These are phyloP conservation scores for Cladophialophora psammophila DNA, from an alignment of 2,329 filamentous ascomycete genomes.

Conservation along the genomic window DNA sequence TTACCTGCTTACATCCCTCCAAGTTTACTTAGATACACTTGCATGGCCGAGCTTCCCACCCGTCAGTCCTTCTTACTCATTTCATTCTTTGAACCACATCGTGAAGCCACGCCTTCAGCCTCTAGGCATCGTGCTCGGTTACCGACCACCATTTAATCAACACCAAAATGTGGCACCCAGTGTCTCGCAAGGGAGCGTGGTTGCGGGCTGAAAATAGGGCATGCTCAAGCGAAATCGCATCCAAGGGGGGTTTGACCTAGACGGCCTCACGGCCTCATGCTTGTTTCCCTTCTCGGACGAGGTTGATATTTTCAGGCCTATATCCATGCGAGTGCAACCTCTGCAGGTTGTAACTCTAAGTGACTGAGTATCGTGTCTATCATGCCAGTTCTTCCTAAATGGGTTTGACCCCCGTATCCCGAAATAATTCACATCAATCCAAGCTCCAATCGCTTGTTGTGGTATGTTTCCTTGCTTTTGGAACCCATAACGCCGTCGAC, in stretches of 20 bases:
- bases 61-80: neutral
- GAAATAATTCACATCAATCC: constrained; percentile 1
- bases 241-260: neutral
- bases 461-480: constrained; percentile 8
- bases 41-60: neutral
- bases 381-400: neutral
- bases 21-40: neutral
- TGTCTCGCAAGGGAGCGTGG: neutral
- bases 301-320: neutral
- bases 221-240: constrained; percentile 13
- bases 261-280: neutral
- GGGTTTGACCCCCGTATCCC: neutral
- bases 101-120: constrained; percentile 3
- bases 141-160: constrained; percentile 3
- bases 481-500: constrained; percentile 8
- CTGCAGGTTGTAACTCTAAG: neutral
- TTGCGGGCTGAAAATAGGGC: constrained; percentile 12
- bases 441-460: neutral
- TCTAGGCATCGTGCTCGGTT: constrained; percentile 14
- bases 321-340: constrained; percentile 8
- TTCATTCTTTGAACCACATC: neutral
- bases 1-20: neutral
- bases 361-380: neutral
- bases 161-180: constrained; percentile 7
- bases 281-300: neutral